Evolutionary conservation across 768 basidiomycete species (phyloP), one percentile per base, ranked within the genome.

Genomic region (Mycena chlorophos): DNA sequence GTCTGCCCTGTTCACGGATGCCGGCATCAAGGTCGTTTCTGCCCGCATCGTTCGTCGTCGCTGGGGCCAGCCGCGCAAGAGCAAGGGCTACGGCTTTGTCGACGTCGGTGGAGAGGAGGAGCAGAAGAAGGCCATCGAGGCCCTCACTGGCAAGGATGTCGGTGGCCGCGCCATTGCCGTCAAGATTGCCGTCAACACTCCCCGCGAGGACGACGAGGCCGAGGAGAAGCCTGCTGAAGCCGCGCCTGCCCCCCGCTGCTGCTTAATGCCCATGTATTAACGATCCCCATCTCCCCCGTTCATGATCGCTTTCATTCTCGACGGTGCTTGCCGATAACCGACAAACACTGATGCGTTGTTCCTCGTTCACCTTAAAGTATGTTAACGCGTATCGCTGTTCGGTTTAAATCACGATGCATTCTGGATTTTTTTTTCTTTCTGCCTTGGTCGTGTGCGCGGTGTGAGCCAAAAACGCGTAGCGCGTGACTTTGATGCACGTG

Each of bases 11-110:
- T 98, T 99, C 80, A 89, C 85, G 49, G 89, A 92, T 60, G 91
- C 87, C 22, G 91, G 84, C 60, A 86, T 97, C 75, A 76, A 73
- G 38, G 90, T 96, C 62, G 78, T 81, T 68, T 89, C 88, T 63
- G 94, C 95, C 58, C 91, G 91, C 62, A 89, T 99, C 61, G 92
- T 98, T 65, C 86, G 87, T 69, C 82, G 87, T 67, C 85, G 87
- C 65, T 92, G 84, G 81, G 92, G 91, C 3, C 82, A 84, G 39
- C 88, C 88, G 67, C 83, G 88, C 71, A 89, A 85, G 73, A 92
- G 89, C 81, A 96, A 96, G 75, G 96, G 96, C 54, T 98, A 95
- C 72, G 96, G 94, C 50, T 99, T 99, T 68, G 96, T 99, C 68
- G 95, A 98, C 65, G 92, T 97, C 60, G 92, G 89, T 58, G 77